Conservation (phyloP, 257 asterid species). For the Leonotis leonurus region DNA sequence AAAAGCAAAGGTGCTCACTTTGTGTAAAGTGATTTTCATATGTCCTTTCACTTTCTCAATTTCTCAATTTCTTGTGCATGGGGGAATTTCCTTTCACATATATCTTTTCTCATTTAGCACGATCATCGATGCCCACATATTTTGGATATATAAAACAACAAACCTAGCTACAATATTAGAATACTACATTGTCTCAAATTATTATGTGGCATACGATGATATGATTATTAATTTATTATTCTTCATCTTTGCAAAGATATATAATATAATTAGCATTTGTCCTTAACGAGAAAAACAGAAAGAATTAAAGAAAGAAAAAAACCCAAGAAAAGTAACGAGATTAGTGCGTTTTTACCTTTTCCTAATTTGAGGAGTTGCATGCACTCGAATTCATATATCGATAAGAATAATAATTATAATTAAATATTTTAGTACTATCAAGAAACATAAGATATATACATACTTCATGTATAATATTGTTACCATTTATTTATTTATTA, state of each 20-base stretch:
- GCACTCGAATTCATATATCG: background rate
- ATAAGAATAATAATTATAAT: background rate
- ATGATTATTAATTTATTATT: too few species aligned
- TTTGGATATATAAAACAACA: conserved; percentile 20
- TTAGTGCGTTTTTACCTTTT: background rate
- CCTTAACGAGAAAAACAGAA: background rate
- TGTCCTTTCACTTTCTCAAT: conserved; percentile 28
- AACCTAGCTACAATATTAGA: conserved; percentile 5
- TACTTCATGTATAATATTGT: too few species aligned
- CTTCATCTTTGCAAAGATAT: background rate
- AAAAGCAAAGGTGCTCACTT: conserved; percentile 49
- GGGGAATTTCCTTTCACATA: conserved; percentile 40
- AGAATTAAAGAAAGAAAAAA: background rate
- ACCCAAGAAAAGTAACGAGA: background rate
- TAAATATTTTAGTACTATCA: too few species aligned
- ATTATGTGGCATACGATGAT: conserved; percentile 10
- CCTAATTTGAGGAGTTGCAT: background rate
- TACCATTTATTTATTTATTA: too few species aligned
- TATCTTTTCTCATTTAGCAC: conserved; percentile 36
- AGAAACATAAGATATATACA: background rate
- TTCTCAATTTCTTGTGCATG: conserved; percentile 27
- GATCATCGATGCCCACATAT: conserved; percentile 17
- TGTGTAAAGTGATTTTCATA: conserved; percentile 49
- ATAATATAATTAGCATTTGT: too few species aligned
- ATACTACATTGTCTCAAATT: conserved; percentile 14